These are phyloP conservation scores for Cenchrus purpureus DNA, from an alignment of 176 grass and related monocot species.

Conservation along the genomic window DNA sequence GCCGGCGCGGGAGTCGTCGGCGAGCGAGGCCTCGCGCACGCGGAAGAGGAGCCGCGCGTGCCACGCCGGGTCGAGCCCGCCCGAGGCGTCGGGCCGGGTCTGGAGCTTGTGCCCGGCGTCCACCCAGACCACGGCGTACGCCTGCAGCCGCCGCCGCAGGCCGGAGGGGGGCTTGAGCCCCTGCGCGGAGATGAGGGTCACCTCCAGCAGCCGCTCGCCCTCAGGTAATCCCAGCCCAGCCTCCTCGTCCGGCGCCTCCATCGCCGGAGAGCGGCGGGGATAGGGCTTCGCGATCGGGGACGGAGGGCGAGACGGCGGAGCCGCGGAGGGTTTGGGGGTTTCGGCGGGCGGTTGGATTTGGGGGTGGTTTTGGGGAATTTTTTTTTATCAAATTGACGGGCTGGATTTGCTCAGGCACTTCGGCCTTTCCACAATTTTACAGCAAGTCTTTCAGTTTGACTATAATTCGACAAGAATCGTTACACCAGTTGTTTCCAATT, in stretches of 20 bases:
- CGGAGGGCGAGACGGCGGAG: constrained; percentile 3
- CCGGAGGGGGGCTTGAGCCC: constrained; percentile 65
- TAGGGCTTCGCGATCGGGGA: constrained; percentile 37
- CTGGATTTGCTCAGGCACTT: background rate
- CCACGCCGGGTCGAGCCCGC: constrained; percentile 82
- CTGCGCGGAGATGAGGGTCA: constrained; percentile 90
- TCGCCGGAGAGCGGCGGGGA: constrained; percentile 45
- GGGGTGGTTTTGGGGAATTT: background rate
- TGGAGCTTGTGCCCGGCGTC: constrained; percentile 71
- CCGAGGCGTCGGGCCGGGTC: constrained; percentile 58
- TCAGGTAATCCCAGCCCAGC: constrained; percentile 35
- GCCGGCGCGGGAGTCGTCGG: constrained; percentile 64
- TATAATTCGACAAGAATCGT: no score
- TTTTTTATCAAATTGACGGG: background rate
- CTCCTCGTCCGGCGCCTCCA: constrained; percentile 61
- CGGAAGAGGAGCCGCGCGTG: constrained; percentile 88
- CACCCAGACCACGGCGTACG: constrained; percentile 85
- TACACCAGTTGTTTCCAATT: no score
- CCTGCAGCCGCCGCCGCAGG: constrained; percentile 60
- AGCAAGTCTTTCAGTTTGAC: no score
- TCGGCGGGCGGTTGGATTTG: background rate
- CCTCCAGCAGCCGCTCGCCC: constrained; percentile 57
- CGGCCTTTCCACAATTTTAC: background rate
- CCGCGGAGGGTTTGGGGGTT: background rate
- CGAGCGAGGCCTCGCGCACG: constrained; percentile 61